A percentile compares a stretch with the other conserved stretches of the same genome.
Evolutionary conservation across 2,329 filamentous ascomycete genomes (phyloP).

Genomic region (Verticillium nubilum): DNA sequence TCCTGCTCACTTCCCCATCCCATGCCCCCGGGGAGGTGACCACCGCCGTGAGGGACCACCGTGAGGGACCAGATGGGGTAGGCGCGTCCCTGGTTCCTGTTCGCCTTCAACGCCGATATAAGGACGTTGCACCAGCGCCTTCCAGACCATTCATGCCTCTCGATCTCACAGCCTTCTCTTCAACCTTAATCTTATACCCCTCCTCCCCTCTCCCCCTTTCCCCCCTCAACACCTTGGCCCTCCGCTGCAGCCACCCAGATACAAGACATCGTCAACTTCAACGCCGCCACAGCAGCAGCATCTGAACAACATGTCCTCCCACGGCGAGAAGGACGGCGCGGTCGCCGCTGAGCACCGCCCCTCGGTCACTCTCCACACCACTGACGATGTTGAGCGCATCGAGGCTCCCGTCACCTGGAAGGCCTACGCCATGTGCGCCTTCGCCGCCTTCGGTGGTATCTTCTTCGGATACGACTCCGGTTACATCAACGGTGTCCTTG

Average conservation of each 20-base stretch:
- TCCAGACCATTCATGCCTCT: background rate
- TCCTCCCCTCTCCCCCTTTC: background rate
- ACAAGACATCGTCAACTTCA: background rate
- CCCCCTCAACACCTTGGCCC: background rate
- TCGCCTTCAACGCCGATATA: conserved; percentile 1
- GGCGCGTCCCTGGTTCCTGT: background rate
- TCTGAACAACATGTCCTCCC: background rate
- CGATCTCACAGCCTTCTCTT: background rate
- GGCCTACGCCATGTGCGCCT: conserved; percentile 65
- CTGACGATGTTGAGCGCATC: conserved; percentile 50
- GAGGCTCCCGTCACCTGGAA: conserved; percentile 65
- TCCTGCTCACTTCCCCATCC: background rate
- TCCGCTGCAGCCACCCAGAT: background rate
- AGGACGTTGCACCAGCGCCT: conserved; percentile 3
- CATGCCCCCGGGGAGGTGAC: background rate
- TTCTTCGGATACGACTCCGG: conserved; percentile 78
- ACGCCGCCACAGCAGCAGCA: background rate
- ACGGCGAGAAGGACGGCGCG: background rate
- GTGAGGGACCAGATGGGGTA: conserved; percentile 4
- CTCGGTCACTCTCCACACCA: conserved; percentile 29
- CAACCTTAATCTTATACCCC: conserved; percentile 2
- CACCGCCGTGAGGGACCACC: background rate
- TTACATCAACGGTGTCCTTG: conserved; percentile 64
- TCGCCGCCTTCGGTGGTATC: conserved; percentile 67
- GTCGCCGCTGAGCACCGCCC: background rate